Evolutionary conservation across 306 rosid species (phyloP), one percentile per base, ranked within the genome.

Genomic region (Cyclanthera cordifolia): DNA sequence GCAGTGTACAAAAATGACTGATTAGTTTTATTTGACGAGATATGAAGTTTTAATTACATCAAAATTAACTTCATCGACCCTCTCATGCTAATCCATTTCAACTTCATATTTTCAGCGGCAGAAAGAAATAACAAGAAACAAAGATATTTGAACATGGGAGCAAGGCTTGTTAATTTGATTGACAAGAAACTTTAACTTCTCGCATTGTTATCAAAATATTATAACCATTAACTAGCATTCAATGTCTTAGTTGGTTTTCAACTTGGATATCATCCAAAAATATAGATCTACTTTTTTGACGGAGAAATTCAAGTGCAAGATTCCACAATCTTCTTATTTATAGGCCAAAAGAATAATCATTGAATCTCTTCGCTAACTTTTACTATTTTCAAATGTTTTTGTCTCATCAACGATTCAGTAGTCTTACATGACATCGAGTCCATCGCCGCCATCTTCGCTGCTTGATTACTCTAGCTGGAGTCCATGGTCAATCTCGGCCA

Each of bases 1-100:
- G 23, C 71, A 77, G 71, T 86, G 88, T 88, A 85, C 12, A 65
- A 37, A 65, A 75, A 83, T 79, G 75, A 70, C 68, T 77, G 73
- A 81, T 71, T 75, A 83, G 74, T 72, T 76, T 53, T 71, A 54
- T 67, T 77, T 37, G 73, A 76, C 19, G 74, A 58, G 56, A 10
- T 53, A 79, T 81, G 72, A 74, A 50, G 28, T 49, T 80, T 78
- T 46, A 76, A 63, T 79, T 67, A 51, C 66, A 46, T 39, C 64
- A 46, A 14, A n/a, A 28, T 63, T 63, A 73, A 53, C 76, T 78
- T 73, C 59, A 52, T 73, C 12, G 25, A 41, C 30, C 68, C 50
- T 61, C 49, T 61, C 49, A 63, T 63, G 32, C 69, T 19, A 63
- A 63, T 12, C 11, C 39, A 39, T 63, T 20, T 34, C 45, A 57